Evolutionary conservation across 2,329 filamentous ascomycete genomes (phyloP).

Genomic region (Aspergillus udagawae): DNA sequence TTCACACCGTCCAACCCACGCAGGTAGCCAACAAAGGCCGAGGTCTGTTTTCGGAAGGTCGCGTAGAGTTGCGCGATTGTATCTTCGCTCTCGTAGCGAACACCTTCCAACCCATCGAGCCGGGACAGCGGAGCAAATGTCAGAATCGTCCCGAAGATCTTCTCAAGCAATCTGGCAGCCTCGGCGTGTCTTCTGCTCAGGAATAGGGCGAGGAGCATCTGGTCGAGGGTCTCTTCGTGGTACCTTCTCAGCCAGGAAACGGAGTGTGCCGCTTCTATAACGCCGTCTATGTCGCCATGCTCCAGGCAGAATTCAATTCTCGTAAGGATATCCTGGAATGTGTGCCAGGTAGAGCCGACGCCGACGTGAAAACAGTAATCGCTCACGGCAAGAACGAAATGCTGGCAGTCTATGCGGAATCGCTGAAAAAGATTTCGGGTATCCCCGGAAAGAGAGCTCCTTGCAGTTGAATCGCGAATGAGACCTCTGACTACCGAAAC

Average conservation of each 20-base stretch:
- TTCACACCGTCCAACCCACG: constrained; percentile 63
- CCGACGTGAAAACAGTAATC: constrained; percentile 78
- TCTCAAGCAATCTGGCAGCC: constrained; percentile 68
- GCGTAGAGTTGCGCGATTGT: constrained; percentile 55
- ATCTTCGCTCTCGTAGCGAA: constrained; percentile 37
- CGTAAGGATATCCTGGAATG: constrained; percentile 64
- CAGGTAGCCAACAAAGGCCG: constrained; percentile 70
- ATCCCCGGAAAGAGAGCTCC: constrained; percentile 28
- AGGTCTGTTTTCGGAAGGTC: constrained; percentile 66
- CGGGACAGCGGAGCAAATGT: constrained; percentile 54
- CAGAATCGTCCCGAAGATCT: constrained; percentile 70
- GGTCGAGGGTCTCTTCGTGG: constrained; percentile 70
- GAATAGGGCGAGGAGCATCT: constrained; percentile 69
- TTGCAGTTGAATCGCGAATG: constrained; percentile 52
- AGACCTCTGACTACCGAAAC: constrained; percentile 68
- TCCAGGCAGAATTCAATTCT: constrained; percentile 58
- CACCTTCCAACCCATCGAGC: constrained; percentile 35
- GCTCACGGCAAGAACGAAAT: constrained; percentile 70
- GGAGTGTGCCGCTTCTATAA: constrained; percentile 53
- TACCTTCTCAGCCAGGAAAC: constrained; percentile 64
- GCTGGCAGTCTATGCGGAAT: constrained; percentile 72
- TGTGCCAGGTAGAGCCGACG: constrained; percentile 67
- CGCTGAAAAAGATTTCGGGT: constrained; percentile 47
- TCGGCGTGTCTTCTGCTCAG: constrained; percentile 71
- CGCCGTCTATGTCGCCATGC: constrained; percentile 42